Base-by-base conservation (phyloP, 768 basidiomycete genomes). In the Hemileccinum rubropunctum region DNA sequence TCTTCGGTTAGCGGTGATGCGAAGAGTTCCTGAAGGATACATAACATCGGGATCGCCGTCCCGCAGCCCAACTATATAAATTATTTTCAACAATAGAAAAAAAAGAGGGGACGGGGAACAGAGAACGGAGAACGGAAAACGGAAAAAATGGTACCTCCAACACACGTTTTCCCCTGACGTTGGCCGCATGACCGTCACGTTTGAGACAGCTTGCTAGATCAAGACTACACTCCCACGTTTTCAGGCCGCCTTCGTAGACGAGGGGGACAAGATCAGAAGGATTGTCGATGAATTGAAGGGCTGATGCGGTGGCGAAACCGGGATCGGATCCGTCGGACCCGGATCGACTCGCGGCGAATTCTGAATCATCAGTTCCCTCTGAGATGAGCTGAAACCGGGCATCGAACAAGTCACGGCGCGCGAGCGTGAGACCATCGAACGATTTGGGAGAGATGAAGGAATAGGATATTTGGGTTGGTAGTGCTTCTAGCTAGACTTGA, bases 171-270 rank as follows among this genome's bases (percentile, higher is more conserved):
- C 85, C 87, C 28, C 57, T 60, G 5, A 73, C 55, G 21, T 51
- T 47, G 38, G 70, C 43, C 6, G 49, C 51, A 21, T 57, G 37
- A 1, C 51, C 59, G 39, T 74, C 52, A 18, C 67, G 58, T 47
- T 76, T 71, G 12, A 90, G 71, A 57, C 84, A 86, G 30, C 80
- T 75, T 0, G 88, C 89, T 3, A 98, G 74, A 66, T 98, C 95
- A 13, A 94, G 69, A 42, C 90, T 88, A 57, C 92, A 95, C 66
- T 99, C 95, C 95, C 95, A 99, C 2, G 94, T 98, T 70, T 98
- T 98, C 45, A 98, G 66, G 6, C 95, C 95, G 18, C 95, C 95
- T 71, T 99, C 95, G 58, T 99, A 98, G 1, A 93, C 76, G 1
- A 93, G 86, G 3, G 93, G 88, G 4, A 98, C 82, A 13, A 99